Base-by-base conservation (phyloP, 2,329 filamentous ascomycete genomes). In the Aspergillus awamori region DNA sequence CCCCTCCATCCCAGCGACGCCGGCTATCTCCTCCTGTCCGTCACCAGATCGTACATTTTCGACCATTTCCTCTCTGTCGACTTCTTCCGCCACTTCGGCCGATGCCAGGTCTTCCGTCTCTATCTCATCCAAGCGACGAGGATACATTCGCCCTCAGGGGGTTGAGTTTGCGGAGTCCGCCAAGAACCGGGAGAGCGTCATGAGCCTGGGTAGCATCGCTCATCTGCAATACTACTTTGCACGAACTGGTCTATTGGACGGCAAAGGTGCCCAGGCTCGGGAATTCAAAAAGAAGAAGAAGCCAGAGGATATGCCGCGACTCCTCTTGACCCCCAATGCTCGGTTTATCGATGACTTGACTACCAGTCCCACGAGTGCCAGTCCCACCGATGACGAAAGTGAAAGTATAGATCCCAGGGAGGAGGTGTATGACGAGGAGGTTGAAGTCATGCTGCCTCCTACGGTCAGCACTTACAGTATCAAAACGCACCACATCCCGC, bases 141-240 rank as follows among this genome's bases (percentile, higher is more conserved):
- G 93, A 47, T 97, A 94, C 79, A 91, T 96, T 80, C 86, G 93
- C 53, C 93, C 93, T 0, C 90, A 93, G 74, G 91, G 89, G 57
- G 96, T 91, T 55, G 86, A 93, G 71, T 99, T 98, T 76, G 92
- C 95, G 26, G 90, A 91, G 62, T 97, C 93, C 59, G 95, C 95
- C 51, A 88, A 88, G 73, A 92, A 92, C 54, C 86, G 95, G 65
- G 94, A 99, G 76, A 97, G 93, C 74, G 95, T 99, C 66, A 89
- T 98, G 86, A 97, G 92, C 72, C 80, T 99, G 64, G 95, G 95
- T 58, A 97, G 93, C 77, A 99, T 99, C 70, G 92, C 93, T 59
- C 95, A 99, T 80, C 82, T 99, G 72, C 95, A 99, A 77, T 97
- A 98, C 79, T 99, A 98, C 79, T 99, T 99, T 80, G 94, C 95